Evolutionary conservation across 306 rosid species (phyloP).

Genomic region (Trifolium fragiferum): DNA sequence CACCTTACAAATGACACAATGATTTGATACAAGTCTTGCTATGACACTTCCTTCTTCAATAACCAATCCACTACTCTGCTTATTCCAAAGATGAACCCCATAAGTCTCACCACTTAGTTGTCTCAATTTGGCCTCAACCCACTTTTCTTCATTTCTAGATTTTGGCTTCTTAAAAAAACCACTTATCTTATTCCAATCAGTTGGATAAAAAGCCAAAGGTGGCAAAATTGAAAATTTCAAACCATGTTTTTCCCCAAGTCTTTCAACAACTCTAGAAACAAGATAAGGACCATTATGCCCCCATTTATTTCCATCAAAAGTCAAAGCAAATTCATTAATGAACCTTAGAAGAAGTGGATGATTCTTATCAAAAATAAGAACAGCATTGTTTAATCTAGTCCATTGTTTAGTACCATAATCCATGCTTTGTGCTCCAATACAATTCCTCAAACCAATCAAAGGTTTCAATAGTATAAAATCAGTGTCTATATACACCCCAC

Average conservation of each 20-base stretch:
- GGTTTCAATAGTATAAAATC: constrained; percentile 70
- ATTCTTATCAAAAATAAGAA: constrained; percentile 71
- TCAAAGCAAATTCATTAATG: constrained; percentile 66
- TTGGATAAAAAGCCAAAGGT: constrained; percentile 70
- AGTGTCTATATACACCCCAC: constrained; percentile 75
- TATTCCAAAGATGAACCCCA: constrained; percentile 83
- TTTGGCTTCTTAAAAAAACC: constrained; percentile 57
- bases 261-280: constrained; percentile 75
- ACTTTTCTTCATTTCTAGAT: constrained; percentile 45
- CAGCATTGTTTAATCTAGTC: constrained; percentile 83
- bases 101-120: constrained; percentile 59
- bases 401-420: constrained; percentile 52
- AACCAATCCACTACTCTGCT: constrained; percentile 57
- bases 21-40: constrained; percentile 56
- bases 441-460: constrained; percentile 61
- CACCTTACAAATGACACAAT: constrained; percentile 56
- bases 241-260: constrained; percentile 39
- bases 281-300: constrained; percentile 90
- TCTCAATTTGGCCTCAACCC: constrained; percentile 59
- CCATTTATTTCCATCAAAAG: constrained; percentile 84
- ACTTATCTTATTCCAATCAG: constrained; percentile 60
- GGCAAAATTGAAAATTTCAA: constrained; percentile 56
- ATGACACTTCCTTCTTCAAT: constrained; percentile 75
- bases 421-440: constrained; percentile 75
- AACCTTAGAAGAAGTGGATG: constrained; percentile 79